phyloP scores from a whole-genome alignment of 176 grass and related monocot species.

The Cocos nucifera region DNA sequence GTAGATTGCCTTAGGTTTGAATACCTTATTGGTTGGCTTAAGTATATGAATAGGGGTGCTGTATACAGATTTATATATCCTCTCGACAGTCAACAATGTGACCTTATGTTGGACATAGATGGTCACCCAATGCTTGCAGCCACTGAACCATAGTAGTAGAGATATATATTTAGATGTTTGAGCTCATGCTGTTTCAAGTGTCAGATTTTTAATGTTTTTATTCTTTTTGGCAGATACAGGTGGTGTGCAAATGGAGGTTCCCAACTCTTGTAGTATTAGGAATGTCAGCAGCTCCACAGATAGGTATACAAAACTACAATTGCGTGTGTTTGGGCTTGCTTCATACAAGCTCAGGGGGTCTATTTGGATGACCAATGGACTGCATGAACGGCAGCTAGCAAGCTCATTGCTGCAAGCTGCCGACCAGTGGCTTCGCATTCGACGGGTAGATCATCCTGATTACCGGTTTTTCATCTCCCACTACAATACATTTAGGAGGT shows the following conservation, averaged over 20 bases:
- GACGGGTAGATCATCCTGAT: slow-evolving; percentile 77
- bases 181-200: too few species aligned
- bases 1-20: too few species aligned
- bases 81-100: too few species aligned
- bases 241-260: slow-evolving; percentile 6
- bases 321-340: slow-evolving; percentile 65
- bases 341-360: slow-evolving; percentile 67
- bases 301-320: slow-evolving; percentile 26
- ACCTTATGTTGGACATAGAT: too few species aligned
- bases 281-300: slow-evolving; percentile 13
- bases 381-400: slow-evolving; percentile 24
- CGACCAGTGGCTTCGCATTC: slow-evolving; percentile 49
- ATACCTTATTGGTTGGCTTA: too few species aligned
- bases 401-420: slow-evolving; percentile 62
- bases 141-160: too few species aligned
- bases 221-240: slow-evolving; percentile 25
- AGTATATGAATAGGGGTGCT: too few species aligned
- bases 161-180: too few species aligned
- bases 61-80: too few species aligned
- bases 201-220: neutral
- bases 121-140: too few species aligned
- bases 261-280: slow-evolving; percentile 28
- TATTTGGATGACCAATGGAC: slow-evolving; percentile 46
- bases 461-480: slow-evolving; percentile 58
- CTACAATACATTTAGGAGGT: slow-evolving; percentile 47